phyloP scores from a whole-genome alignment of 2,329 filamentous ascomycete genomes.

The Nothomitra cinnamomea region DNA sequence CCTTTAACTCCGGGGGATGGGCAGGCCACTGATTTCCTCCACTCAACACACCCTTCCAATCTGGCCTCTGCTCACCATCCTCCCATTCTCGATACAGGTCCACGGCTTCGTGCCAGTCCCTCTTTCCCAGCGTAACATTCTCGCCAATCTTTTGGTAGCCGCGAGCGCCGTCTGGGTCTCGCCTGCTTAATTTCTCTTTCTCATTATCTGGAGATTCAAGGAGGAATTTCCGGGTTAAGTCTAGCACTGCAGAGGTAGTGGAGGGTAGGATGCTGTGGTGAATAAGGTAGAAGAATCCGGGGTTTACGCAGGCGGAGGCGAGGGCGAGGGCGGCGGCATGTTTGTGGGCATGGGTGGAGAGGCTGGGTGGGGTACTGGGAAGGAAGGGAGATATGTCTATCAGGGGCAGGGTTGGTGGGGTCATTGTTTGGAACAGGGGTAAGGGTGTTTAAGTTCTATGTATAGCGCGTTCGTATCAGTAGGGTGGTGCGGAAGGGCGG shows the following conservation, averaged over 20 bases:
- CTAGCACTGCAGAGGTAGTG: slow-evolving; percentile 7
- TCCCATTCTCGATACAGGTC: slow-evolving; percentile 16
- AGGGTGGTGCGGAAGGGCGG: background rate
- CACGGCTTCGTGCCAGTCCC: slow-evolving; percentile 13
- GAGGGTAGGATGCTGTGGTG: slow-evolving; percentile 8
- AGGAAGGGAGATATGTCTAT: slow-evolving; percentile 26
- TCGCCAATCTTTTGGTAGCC: slow-evolving; percentile 15
- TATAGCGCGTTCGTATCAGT: background rate
- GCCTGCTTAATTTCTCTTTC: slow-evolving; percentile 11
- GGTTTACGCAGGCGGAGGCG: slow-evolving; percentile 16
- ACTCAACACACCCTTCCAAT: slow-evolving; percentile 17
- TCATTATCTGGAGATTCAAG: slow-evolving; percentile 10
- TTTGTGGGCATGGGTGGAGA: slow-evolving; percentile 13
- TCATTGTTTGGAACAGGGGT: background rate
- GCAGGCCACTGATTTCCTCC: slow-evolving; percentile 28
- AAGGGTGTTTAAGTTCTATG: background rate
- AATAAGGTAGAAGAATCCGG: slow-evolving; percentile 16
- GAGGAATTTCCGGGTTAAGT: slow-evolving; percentile 12
- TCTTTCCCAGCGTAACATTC: slow-evolving; percentile 14
- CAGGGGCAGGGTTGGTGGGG: slow-evolving; percentile 17
- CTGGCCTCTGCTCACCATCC: slow-evolving; percentile 11
- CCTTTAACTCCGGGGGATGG: slow-evolving; percentile 14
- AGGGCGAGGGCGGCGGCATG: slow-evolving; percentile 21
- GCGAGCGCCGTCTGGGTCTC: slow-evolving; percentile 13
- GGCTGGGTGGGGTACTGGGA: slow-evolving; percentile 3